phyloP scores from a whole-genome alignment of 2,329 filamentous ascomycete genomes.

The Diaporthe citriasiana region DNA sequence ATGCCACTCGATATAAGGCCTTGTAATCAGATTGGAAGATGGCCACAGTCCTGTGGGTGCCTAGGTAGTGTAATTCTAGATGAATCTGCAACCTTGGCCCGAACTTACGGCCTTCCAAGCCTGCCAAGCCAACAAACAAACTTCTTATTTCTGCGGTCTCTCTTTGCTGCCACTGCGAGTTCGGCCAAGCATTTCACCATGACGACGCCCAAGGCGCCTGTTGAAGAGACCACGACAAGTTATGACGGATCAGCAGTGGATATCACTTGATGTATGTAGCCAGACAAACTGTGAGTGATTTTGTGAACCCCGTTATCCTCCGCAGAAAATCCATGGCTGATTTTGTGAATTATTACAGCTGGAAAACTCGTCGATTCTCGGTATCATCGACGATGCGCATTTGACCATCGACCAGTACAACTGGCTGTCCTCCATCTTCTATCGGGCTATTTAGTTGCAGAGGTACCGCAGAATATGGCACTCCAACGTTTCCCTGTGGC shows the following conservation, averaged over 20 bases:
- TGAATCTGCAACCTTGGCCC: background rate
- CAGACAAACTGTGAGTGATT: slow-evolving; percentile 40
- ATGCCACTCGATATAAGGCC: slow-evolving; percentile 6
- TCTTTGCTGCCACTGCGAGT: background rate
- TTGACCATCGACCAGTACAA: slow-evolving; percentile 54
- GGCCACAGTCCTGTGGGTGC: background rate
- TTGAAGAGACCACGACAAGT: slow-evolving; percentile 11
- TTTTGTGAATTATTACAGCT: slow-evolving; percentile 23
- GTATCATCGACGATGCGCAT: slow-evolving; percentile 40
- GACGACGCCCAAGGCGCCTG: slow-evolving; percentile 8
- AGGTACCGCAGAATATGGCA: slow-evolving; percentile 41
- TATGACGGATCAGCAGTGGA: slow-evolving; percentile 42
- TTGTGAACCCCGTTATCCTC: rapidly evolving
- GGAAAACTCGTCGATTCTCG: slow-evolving; percentile 41
- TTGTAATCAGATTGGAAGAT: background rate
- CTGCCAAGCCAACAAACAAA: background rate
- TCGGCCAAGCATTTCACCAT: slow-evolving; percentile 3
- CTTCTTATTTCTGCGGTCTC: background rate
- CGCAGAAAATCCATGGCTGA: background rate
- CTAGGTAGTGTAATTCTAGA: background rate
- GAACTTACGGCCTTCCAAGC: background rate
- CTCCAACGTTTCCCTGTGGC: slow-evolving; percentile 37
- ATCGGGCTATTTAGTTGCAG: slow-evolving; percentile 39
- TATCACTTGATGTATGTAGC: slow-evolving; percentile 58
- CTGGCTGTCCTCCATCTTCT: slow-evolving; percentile 46